phyloP scores from a whole-genome alignment of 2,329 filamentous ascomycete genomes.

The Colletotrichum eleusines region DNA sequence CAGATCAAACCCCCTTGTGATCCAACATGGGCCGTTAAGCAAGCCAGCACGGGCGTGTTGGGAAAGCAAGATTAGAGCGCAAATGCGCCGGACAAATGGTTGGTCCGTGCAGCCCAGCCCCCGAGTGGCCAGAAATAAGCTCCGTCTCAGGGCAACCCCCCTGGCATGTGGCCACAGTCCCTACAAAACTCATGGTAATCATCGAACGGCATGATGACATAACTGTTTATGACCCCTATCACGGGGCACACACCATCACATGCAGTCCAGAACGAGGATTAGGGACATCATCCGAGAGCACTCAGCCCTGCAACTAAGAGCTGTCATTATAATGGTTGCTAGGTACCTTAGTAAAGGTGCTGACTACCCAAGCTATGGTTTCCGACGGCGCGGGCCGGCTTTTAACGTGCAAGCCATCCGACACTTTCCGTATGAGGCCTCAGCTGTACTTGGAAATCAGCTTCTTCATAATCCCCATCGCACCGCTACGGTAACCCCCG shows the following conservation, averaged over 20 bases:
- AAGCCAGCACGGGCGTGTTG: too few relatives aligned
- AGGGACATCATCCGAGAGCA: not conserved
- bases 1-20: slow-evolving; percentile 41
- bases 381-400: slow-evolving; percentile 35
- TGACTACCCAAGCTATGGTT: not conserved
- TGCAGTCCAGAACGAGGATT: not conserved
- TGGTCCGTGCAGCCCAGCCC: slow-evolving; percentile 26
- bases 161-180: slow-evolving; percentile 41
- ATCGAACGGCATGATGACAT: slow-evolving; percentile 39
- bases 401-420: slow-evolving; percentile 19
- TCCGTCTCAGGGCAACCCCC: slow-evolving; percentile 39
- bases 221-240: not conserved
- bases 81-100: slow-evolving; percentile 40
- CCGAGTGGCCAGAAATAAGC: slow-evolving; percentile 21
- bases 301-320: slow-evolving; percentile 11
- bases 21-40: slow-evolving; percentile 40
- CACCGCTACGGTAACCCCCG: slow-evolving; percentile 79
- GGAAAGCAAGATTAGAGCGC: too few relatives aligned
- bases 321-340: slow-evolving; percentile 4
- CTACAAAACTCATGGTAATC: slow-evolving; percentile 13
- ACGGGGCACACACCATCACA: not conserved
- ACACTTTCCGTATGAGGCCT: not conserved
- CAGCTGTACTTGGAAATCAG: slow-evolving; percentile 78
- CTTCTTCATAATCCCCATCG: slow-evolving; percentile 82
- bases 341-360: not conserved